Evolutionary conservation across 2,329 filamentous ascomycete genomes (phyloP).

Genomic region (Mycosphaerella sp.): DNA sequence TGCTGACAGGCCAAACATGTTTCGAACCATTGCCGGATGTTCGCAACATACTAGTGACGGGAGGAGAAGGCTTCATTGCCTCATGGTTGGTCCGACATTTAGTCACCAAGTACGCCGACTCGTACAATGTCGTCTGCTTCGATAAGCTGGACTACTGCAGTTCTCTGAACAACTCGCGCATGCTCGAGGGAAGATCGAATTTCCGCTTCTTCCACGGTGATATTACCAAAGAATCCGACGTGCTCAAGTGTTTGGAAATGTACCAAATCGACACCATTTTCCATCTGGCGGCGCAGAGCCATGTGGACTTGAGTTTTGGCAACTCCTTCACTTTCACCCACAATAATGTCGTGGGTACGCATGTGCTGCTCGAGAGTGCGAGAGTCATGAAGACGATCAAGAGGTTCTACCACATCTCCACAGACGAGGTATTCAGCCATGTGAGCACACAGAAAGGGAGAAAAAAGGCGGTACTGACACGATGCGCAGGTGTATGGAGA

Average conservation of each 20-base stretch:
- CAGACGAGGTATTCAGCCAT: constrained; percentile 48
- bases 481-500: constrained; percentile 67
- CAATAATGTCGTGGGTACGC: constrained; percentile 78
- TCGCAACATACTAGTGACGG: constrained; percentile 77
- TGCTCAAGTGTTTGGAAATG: constrained; percentile 63
- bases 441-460: too few relatives aligned
- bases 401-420: constrained; percentile 75
- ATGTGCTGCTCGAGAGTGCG: constrained; percentile 70
- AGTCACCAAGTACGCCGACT: constrained; percentile 62
- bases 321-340: constrained; percentile 77
- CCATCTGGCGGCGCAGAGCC: constrained; percentile 80
- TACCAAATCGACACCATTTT: constrained; percentile 72
- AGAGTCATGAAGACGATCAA: constrained; percentile 60
- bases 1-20: constrained; percentile 62
- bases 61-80: constrained; percentile 78
- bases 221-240: constrained; percentile 63
- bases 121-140: constrained; percentile 74
- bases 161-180: constrained; percentile 69
- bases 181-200: constrained; percentile 60
- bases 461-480: constrained; percentile 7
- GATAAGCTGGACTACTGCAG: constrained; percentile 82
- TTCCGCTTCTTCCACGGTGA: constrained; percentile 77
- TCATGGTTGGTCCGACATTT: constrained; percentile 79
- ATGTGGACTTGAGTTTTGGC: constrained; percentile 75
- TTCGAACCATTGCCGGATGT: constrained; percentile 63